Conservation (phyloP, 441 rosid genomes). For the Gossypium davidsonii region DNA sequence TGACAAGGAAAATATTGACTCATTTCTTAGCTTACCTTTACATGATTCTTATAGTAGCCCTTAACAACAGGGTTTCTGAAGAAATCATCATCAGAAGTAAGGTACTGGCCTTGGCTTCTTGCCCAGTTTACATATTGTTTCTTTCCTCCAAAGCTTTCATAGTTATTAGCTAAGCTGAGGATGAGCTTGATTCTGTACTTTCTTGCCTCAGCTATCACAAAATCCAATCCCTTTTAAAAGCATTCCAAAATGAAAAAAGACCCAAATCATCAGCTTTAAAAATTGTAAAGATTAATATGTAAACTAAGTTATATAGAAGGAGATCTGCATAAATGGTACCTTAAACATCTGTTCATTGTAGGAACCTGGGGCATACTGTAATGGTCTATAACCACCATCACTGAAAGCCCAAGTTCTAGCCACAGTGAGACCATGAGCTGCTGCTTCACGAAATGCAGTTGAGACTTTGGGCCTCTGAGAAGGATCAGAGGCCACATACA, state of each 20-base stretch:
- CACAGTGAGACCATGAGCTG: conserved; percentile 63
- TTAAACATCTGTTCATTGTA: conserved; percentile 78
- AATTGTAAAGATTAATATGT: neutral
- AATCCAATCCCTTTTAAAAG: conserved; percentile 54
- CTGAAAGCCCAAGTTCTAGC: conserved; percentile 97
- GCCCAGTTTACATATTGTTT: conserved; percentile 73
- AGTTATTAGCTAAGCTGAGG: conserved; percentile 59
- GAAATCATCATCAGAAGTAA: conserved; percentile 68
- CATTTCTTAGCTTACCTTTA: neutral
- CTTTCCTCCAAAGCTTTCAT: conserved; percentile 62
- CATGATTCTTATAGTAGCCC: conserved; percentile 6
- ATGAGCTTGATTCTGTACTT: conserved; percentile 54
- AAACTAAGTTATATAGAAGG: neutral
- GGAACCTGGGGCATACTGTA: conserved; percentile 79
- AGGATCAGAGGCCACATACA: conserved; percentile 80
- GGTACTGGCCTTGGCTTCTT: conserved; percentile 48
- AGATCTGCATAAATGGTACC: conserved; percentile 29
- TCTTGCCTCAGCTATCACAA: conserved; percentile 66
- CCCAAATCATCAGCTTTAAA: neutral
- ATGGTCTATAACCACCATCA: conserved; percentile 82
- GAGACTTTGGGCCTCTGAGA: conserved; percentile 65
- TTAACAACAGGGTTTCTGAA: conserved; percentile 57
- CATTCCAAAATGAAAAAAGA: neutral
- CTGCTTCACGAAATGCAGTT: conserved; percentile 58
- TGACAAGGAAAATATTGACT: neutral